phyloP scores from a whole-genome alignment of 2,329 filamentous ascomycete species.

The Alternaria gansuensis region DNA sequence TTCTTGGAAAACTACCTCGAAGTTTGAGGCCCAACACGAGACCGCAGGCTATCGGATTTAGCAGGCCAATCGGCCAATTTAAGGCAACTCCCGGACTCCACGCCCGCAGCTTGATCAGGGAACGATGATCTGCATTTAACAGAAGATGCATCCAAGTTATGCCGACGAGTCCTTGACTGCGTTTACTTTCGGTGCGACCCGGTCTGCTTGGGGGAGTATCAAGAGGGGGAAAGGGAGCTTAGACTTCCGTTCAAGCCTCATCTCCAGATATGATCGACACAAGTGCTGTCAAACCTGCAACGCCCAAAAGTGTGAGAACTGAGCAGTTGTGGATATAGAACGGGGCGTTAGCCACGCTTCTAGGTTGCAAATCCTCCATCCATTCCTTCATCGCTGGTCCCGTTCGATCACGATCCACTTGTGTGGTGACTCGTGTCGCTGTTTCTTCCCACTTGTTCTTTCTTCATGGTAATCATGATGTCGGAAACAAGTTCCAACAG shows the following conservation, averaged over 20 bases:
- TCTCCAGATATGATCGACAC: slow-evolving; percentile 6
- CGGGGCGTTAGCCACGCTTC: background rate
- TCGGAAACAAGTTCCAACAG: slow-evolving; percentile 13
- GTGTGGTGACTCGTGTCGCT: slow-evolving; percentile 7
- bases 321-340: slow-evolving; percentile 5
- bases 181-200: background rate
- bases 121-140: background rate
- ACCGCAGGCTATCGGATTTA: background rate
- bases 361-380: background rate
- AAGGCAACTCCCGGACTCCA: background rate
- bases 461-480: slow-evolving; percentile 11
- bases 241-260: slow-evolving; percentile 5
- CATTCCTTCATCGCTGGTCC: slow-evolving; percentile 2
- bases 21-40: slow-evolving; percentile 7
- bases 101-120: background rate
- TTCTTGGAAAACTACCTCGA: background rate
- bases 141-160: background rate
- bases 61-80: slow-evolving; percentile 4
- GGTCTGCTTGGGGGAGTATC: background rate
- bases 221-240: background rate
- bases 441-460: background rate
- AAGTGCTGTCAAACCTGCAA: slow-evolving; percentile 10
- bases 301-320: slow-evolving; percentile 1
- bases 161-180: background rate
- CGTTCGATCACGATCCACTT: slow-evolving; percentile 9